Evolutionary conservation across 2,329 filamentous ascomycete genomes (phyloP).

Genomic region (Fusarium illudens): DNA sequence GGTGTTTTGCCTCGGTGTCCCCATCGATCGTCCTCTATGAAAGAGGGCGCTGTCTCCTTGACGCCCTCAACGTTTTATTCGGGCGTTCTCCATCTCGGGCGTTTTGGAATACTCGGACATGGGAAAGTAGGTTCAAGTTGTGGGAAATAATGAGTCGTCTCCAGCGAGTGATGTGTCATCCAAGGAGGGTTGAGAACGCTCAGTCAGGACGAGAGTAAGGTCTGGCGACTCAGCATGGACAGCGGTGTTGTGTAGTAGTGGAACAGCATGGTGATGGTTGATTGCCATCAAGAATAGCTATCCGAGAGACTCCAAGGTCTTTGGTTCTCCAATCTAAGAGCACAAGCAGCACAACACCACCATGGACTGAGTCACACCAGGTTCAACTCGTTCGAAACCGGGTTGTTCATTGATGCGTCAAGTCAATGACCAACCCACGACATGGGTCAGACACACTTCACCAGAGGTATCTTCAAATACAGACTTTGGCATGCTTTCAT

Average conservation of each 20-base stretch:
- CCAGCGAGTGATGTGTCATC: background rate
- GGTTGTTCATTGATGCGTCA: conserved; percentile 17
- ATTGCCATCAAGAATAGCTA: background rate
- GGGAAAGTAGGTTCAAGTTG: background rate
- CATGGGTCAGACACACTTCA: conserved; percentile 27
- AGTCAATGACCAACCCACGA: conserved; percentile 2
- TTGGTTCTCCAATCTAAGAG: background rate
- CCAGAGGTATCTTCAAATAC: conserved; percentile 35
- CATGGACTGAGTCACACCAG: background rate
- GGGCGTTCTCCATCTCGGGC: background rate
- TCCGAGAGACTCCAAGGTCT: background rate
- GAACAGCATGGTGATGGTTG: background rate
- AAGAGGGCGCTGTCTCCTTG: too few species aligned
- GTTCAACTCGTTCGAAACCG: background rate
- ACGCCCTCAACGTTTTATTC: too few species aligned
- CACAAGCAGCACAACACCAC: background rate
- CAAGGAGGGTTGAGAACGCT: background rate
- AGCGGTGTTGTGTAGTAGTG: too few species aligned
- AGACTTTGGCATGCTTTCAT: conserved; percentile 37
- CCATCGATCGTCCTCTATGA: too few species aligned
- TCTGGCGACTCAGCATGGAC: background rate
- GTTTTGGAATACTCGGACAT: background rate
- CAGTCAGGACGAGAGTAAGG: background rate
- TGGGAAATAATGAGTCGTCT: background rate
- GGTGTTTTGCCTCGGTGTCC: too few species aligned